Base-by-base conservation (phyloP, 2,329 filamentous ascomycete genomes). In the Penicillium sp. region DNA sequence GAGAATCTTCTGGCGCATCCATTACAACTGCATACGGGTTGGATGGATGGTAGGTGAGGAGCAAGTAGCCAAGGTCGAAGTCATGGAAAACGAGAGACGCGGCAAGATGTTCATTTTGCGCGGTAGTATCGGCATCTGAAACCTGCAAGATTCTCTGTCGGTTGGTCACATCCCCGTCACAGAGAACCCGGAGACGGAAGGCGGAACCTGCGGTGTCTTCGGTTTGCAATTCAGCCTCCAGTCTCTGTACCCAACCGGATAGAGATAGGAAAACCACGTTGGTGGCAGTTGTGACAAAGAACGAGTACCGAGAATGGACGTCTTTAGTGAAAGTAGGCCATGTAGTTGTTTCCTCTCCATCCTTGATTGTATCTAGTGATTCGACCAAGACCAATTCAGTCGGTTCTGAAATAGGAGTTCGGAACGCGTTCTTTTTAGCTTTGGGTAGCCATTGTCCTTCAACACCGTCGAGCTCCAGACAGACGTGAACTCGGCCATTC, bases 361-460 rank as follows among this genome's bases (percentile, higher is more conserved):
- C 57, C 59, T 44, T 64, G 19, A 72, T 54, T 0, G 72, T 72
- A 53, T 75, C 68, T 21, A 76, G 52, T 0, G 71, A 72, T 53
- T 76, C 72, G 10, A 75, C 62, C 41, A 74, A 54, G 5, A 75
- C 52, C 19, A 76, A 59, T 35, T 74, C 71, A 38, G 68, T 65
- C 9, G 70, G 64, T 21, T 74, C 69, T 4, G 67, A 69, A 17
- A 69, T 49, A 32, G 72, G 70, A 12, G 68, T 65, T 24, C 61
- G 65, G 57, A 74, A 74, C 1, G 66, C 61, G 44, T 68, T 69
- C 43, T 65, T 69, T 45, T 61, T 68, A 17, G 64, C 64, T 46
- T 68, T 71, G 1, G 81, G 80, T 7, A 84, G 72, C 81, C 81
- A 84, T 58, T 80, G 77, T 7, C 78, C 81, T 56, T 82, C 75